Base-by-base conservation (phyloP, 345 rosid genomes). In the Physaria fendleri region DNA sequence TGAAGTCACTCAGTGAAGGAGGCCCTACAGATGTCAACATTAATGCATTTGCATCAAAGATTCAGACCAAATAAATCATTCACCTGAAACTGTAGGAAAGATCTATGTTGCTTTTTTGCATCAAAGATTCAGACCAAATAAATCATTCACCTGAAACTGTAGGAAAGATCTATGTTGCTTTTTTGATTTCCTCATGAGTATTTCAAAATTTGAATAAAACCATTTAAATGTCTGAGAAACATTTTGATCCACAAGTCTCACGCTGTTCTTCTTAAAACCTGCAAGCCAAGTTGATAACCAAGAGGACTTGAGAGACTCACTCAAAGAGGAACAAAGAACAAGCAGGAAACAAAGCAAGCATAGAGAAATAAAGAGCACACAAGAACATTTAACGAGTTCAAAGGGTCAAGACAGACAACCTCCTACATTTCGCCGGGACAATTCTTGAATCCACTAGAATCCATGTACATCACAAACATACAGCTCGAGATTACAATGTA, bases 291-390 rank as follows among this genome's bases (percentile, higher is more conserved):
- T n/a, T n/a, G 24, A 81, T 44, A 80, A 92, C 98, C 98, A 88
- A 20, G 87, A 92, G 69, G 85, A 86, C 85, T 82, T 91, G 72
- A 91, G 85, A 23, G 94, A 76, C 23, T 85, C 96, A 71, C 82
- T n/a, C n/a, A n/a, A n/a, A n/a, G n/a, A n/a, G n/a, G n/a, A n/a
- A n/a, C n/a, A n/a, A n/a, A n/a, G n/a, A n/a, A n/a, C n/a, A n/a
- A n/a, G n/a, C n/a, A n/a, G n/a, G n/a, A n/a, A n/a, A n/a, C n/a
- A n/a, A n/a, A n/a, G n/a, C n/a, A n/a, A n/a, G n/a, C n/a, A n/a
- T n/a, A n/a, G n/a, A n/a, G n/a, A n/a, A n/a, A n/a, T n/a, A n/a
- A n/a, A n/a, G n/a, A n/a, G n/a, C n/a, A n/a, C n/a, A n/a, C n/a
- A n/a, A n/a, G n/a, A n/a, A n/a, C n/a, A n/a, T n/a, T n/a, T n/a